phyloP scores from a whole-genome alignment of 768 basidiomycete genomes.

The Pleurotus ostreatus region DNA sequence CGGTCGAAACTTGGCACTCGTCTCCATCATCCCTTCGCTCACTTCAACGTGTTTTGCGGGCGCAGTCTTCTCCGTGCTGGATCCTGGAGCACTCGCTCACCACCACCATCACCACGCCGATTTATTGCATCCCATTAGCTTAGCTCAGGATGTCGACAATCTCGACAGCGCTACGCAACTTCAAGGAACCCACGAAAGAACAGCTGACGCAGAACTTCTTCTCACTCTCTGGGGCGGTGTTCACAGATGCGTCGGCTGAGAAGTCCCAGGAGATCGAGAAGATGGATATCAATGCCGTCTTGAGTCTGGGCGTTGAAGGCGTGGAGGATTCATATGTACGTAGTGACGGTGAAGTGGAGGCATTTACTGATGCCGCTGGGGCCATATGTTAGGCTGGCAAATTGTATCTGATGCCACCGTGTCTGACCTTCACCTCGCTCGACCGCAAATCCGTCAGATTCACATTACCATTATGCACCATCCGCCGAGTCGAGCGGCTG shows the following conservation, averaged over 20 bases:
- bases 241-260: constrained; percentile 16
- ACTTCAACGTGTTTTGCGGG: background rate
- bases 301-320: constrained; percentile 74
- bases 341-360: constrained; percentile 14
- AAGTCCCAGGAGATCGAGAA: constrained; percentile 45
- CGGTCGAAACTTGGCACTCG: background rate
- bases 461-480: constrained; percentile 86
- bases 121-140: background rate
- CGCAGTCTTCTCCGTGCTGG: constrained; percentile 2
- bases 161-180: constrained; percentile 82
- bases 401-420: constrained; percentile 83
- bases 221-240: constrained; percentile 58
- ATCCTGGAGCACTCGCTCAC: background rate
- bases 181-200: constrained; percentile 91
- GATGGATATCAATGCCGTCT: constrained; percentile 88
- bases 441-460: constrained; percentile 92
- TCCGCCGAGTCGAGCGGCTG: constrained; percentile 89
- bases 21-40: background rate
- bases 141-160: constrained; percentile 63
- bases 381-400: constrained; percentile 69
- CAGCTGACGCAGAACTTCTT: constrained; percentile 84
- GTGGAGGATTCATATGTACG: constrained; percentile 91
- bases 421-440: constrained; percentile 83
- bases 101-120: background rate
- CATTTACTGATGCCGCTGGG: too few species aligned